These are phyloP conservation scores for Myxozyma nipponensis DNA, from an alignment of 805 yeast species.

Conservation along the genomic window DNA sequence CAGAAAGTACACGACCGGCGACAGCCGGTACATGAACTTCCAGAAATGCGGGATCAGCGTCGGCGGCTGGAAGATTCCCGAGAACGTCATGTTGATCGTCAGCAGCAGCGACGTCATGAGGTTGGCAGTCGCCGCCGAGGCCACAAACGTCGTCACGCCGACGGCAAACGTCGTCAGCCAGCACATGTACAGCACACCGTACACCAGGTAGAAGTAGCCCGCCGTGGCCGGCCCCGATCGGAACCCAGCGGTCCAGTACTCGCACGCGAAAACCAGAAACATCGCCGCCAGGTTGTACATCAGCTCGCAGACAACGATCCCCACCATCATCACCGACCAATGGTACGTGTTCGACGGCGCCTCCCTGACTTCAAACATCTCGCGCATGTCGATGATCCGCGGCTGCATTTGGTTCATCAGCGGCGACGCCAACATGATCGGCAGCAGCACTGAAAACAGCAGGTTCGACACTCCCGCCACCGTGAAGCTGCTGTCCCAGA, in stretches of 20 bases:
- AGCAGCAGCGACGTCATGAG: conserved; percentile 54
- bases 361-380: conserved; percentile 66
- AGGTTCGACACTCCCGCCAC: conserved; percentile 56
- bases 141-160: conserved; percentile 54
- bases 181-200: conserved; percentile 48
- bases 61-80: conserved; percentile 64
- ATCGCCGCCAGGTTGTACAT: conserved; percentile 54
- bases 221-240: conserved; percentile 43
- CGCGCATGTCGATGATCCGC: conserved; percentile 54
- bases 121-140: conserved; percentile 64
- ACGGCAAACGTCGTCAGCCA: conserved; percentile 53
- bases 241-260: conserved; percentile 49
- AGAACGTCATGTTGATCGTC: conserved; percentile 57
- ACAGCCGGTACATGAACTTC: conserved; percentile 74
- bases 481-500: conserved; percentile 53
- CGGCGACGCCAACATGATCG: conserved; percentile 56
- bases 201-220: conserved; percentile 48
- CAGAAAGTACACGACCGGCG: conserved; percentile 68
- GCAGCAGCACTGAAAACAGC: conserved; percentile 57
- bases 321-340: conserved; percentile 57
- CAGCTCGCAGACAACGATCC: conserved; percentile 54
- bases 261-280: conserved; percentile 52
- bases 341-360: conserved; percentile 67
- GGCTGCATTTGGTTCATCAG: conserved; percentile 60
- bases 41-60: conserved; percentile 71